Evolutionary conservation across 2,329 filamentous ascomycete genomes (phyloP), one percentile per base, ranked within the genome.

Genomic region (Cladophialophora chaetospira): DNA sequence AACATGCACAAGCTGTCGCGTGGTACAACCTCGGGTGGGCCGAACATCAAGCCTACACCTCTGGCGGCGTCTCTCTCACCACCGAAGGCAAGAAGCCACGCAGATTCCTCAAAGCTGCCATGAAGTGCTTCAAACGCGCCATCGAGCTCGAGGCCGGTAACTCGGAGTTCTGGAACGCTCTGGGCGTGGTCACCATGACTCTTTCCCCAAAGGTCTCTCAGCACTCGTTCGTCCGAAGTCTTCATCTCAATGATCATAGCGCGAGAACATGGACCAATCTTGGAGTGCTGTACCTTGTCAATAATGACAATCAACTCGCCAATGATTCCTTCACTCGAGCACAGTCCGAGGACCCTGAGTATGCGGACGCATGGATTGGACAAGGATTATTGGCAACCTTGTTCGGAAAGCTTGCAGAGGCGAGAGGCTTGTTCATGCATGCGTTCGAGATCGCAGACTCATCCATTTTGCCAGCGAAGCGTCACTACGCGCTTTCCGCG

Each of bases 21-120:
- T 94, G 93, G 81, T 99, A 96, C 73, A 99, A 99, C 67, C 78
- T 99, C 15, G 94, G 94, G 38, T 97, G 92, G 89, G 89, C 90
- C 1, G 94, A 99, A 71, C 85, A 94, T 69, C 84, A 88, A 42
- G 89, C 91, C 0, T 89, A 95, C 68, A 17, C 81, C 80, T 31
- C 70, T 71, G 51, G 1, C 69, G 46, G 51, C 6, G 8, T 40
- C 11, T 73, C 2, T 33, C 67, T 80, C 44, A 76, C 75, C 31
- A 5, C 6, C 15, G 42, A 47, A 13, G 62, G 42, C 15, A 85
- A 84, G 67, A 87, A 81, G 66, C 78, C 80, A 61, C 66, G 15
- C 82, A 84, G 68, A 82, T 91, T 91, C 64, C 78, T 94, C 44
- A 92, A 88, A 70, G 87, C 91, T 5, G 84, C 94, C 1, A 88